Conservation (phyloP, 495 filamentous ascomycete genomes). For the Tuber microsphaerosporum region DNA sequence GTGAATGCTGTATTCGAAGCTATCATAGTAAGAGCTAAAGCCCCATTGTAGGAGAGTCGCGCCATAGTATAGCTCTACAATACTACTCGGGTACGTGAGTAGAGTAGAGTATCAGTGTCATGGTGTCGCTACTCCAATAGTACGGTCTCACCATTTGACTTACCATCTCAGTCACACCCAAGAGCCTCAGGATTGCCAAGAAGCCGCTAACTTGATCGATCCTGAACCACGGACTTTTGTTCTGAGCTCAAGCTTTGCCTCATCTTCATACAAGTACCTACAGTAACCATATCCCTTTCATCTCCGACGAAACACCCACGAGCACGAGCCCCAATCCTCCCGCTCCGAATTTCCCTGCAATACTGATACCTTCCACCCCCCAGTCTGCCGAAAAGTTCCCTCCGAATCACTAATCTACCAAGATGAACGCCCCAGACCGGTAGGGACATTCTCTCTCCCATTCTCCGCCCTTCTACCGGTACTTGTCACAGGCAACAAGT, state of each 20-base stretch:
- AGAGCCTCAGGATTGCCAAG: neutral
- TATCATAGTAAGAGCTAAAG: neutral
- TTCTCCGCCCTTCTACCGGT: neutral
- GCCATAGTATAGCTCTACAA: neutral
- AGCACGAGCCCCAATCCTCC: neutral
- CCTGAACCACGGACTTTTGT: neutral
- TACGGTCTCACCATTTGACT: constrained; percentile 7
- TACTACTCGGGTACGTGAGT: neutral
- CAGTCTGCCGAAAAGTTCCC: neutral
- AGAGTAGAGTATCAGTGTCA: neutral
- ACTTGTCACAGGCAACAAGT: neutral
- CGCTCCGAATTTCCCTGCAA: neutral
- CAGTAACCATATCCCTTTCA: neutral
- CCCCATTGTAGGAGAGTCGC: neutral
- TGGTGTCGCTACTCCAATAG: neutral
- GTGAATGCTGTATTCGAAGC: neutral
- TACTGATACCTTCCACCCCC: neutral
- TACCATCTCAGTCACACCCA: neutral
- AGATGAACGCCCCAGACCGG: constrained; percentile 40
- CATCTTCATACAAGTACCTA: neutral
- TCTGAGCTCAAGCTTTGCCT: neutral
- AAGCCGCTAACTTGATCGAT: neutral
- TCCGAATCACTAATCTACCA: constrained; percentile 7
- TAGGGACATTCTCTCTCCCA: constrained; percentile 10
- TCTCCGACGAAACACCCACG: neutral